Percentiles rank a stretch among this genome's conserved stretches.
Evolutionary conservation across 1,284 basidiomycete species (phyloP).

Genomic region (Neolentinus lepideus): DNA sequence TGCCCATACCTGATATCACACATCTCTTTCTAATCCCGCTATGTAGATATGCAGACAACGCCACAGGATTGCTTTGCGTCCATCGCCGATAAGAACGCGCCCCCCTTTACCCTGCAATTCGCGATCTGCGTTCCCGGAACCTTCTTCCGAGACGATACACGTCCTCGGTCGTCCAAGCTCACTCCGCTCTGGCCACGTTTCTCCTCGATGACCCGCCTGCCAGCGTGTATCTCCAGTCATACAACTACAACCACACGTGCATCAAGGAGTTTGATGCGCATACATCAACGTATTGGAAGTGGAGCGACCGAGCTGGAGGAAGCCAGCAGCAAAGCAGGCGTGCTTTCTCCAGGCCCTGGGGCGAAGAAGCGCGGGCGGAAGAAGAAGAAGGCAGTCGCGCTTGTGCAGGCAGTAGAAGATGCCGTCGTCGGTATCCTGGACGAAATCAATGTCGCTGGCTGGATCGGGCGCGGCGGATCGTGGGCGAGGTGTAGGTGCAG

Average conservation of each 20-base stretch:
- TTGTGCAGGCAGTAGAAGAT: slow-evolving; percentile 12
- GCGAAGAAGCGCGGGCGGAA: slow-evolving; percentile 15
- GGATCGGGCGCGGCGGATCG: slow-evolving; percentile 56
- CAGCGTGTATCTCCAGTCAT: slow-evolving; percentile 76
- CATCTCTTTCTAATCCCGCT: not conserved
- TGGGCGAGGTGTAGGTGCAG: slow-evolving; percentile 18
- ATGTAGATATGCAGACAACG: slow-evolving; percentile 55
- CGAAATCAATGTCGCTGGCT: slow-evolving; percentile 56
- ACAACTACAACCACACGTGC: slow-evolving; percentile 74
- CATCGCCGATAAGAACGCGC: slow-evolving; percentile 2
- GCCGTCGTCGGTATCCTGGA: slow-evolving; percentile 72
- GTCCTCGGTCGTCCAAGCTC: slow-evolving; percentile 18
- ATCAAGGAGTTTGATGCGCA: slow-evolving; percentile 55
- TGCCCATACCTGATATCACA: slow-evolving; percentile 19
- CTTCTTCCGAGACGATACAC: not conserved
- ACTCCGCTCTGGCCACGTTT: slow-evolving; percentile 65
- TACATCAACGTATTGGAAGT: slow-evolving; percentile 31
- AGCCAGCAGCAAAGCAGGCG: not conserved
- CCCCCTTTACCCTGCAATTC: slow-evolving; percentile 8
- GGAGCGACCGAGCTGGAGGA: slow-evolving; percentile 10
- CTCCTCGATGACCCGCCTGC: slow-evolving; percentile 76
- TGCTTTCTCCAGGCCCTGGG: not conserved
- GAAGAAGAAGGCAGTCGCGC: slow-evolving; percentile 10
- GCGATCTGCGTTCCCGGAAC: slow-evolving; percentile 6
- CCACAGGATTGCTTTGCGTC: slow-evolving; percentile 52